Conservation (phyloP, 345 rosid genomes). For the Iberis pinnata region DNA sequence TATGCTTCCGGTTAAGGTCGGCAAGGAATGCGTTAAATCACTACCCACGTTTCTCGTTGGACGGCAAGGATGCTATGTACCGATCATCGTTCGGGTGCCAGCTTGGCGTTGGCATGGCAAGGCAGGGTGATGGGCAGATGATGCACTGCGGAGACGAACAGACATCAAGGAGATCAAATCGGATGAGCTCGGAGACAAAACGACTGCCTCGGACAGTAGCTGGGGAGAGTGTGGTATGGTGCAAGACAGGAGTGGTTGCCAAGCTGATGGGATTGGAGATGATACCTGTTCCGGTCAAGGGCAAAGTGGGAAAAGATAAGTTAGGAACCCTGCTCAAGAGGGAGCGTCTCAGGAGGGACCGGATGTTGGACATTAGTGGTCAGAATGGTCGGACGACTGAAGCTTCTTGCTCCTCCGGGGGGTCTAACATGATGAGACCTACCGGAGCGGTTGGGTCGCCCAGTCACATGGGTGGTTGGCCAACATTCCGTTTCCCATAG, state of each 20-base stretch:
- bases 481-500: constrained; percentile 39
- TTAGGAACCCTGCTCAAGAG: constrained; percentile 36
- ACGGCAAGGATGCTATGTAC: constrained; percentile 90
- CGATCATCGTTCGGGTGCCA: constrained; percentile 53
- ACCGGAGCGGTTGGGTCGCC: constrained; percentile 19
- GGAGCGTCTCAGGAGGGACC: constrained; percentile 41
- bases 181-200: constrained; percentile 17
- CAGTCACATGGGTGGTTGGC: constrained; percentile 32
- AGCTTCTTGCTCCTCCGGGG: constrained; percentile 36
- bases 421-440: constrained; percentile 35
- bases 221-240: constrained; percentile 71
- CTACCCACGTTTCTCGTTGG: constrained; percentile 88
- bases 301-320: constrained; percentile 24
- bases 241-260: constrained; percentile 86
- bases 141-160: constrained; percentile 26
- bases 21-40: constrained; percentile 84
- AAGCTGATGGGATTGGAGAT: constrained; percentile 88
- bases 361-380: constrained; percentile 28
- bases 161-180: constrained; percentile 23
- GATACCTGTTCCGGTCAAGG: constrained; percentile 51
- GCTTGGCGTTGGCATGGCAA: constrained; percentile 23
- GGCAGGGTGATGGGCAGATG: constrained; percentile 19
- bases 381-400: constrained; percentile 16
- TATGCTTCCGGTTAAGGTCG: constrained; percentile 27
- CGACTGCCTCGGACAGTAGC: constrained; percentile 36